Base-by-base conservation (phyloP, 768 basidiomycete genomes). In the Hortiboletus flavorubellus region DNA sequence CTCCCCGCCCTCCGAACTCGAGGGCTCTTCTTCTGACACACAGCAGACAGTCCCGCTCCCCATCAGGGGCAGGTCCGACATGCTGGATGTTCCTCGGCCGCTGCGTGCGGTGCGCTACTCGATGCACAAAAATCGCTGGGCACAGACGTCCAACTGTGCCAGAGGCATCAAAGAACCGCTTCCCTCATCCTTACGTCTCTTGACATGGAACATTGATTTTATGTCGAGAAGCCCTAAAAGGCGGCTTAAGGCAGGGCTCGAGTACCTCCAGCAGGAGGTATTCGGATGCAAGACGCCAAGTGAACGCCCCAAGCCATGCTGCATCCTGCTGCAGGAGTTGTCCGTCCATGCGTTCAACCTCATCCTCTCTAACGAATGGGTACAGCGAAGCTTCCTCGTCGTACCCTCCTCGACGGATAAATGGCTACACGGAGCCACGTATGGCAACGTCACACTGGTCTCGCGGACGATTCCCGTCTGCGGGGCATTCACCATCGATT, bases 201-300 rank as follows among this genome's bases (percentile, higher is more conserved):
- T 91, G 57, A 83, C 86, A 30, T 91, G 89, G 89, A 91, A 91
- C 68, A 61, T 91, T 51, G 80, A 86, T 64, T 83, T 79, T 64
- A 59, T 65, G 39, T 69, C 70, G 15, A 59, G 65, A 0, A 60
- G 73, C 39, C 64, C 63, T 10, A 72, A 70, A 41, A 73, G 73
- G 53, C 81, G 89, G 8, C 73, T 86, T 34, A 56, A 53, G 1
- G 68, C 75, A 4, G 78, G 77, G 16, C 73, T 91, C 53, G 71
- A 77, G 14, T 76, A 88, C 64, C 75, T 90, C 58, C 78, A 81
- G 63, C 66, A 72, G 34, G 75, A 79, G 3, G 76, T 84, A 4
- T 76, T 89, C 58, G 60, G 64, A 46, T 80, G 80, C 65, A 69
- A 73, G 56, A 64, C 68, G 7, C 72, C 72, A 2, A 35, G 29